Base-by-base conservation (phyloP, 2,329 filamentous ascomycete genomes). In the Nemania sp. region DNA sequence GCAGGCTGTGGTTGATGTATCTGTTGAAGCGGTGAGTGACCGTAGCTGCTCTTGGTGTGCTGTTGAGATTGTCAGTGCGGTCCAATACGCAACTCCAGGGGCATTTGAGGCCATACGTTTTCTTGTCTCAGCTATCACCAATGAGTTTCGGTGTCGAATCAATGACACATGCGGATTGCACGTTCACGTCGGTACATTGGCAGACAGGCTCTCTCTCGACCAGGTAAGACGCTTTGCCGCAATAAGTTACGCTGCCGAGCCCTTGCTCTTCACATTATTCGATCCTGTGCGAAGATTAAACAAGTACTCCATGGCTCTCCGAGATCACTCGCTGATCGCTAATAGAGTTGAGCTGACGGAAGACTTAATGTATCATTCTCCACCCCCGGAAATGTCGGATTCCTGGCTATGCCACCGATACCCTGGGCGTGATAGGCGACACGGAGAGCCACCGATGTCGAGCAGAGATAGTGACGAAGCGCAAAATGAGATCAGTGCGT, bases 141-240 rank as follows among this genome's bases (percentile, higher is more conserved):
- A 42, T 1, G 43, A 28, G 0, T 64, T 50, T 40, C 44, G 61
- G 6, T 54, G 59, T 5, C n/a, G 12, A 0, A 40, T 58, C 0
- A 65, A 64, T 30, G 0, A 12, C 0, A 41, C 58, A 0, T 64
- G 62, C 7, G 63, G 58, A 0, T 14, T 66, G 0, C 63, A 65
- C 11, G 63, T 66, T 15, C 64, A 66, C 12, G 60, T 64, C 2
- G 63, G 62, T 5, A 46, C 57, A 31, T 52, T 54, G 0, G 8
- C 5, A 3, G 49, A 62, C 3, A 23, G 22, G 2, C 49, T 65
- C 19, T 20, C 56, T 3, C 41, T 64, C 0, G 56, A 60, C 3
- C 53, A 59, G 1, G 30, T 63, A 3, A 57, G 52, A 5, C 56
- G 62, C 1, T 44, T 61, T 2, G 48, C 42, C 3, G 50, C 44